Conservation (phyloP, 768 basidiomycete genomes). For the Gyrodon lividus region DNA sequence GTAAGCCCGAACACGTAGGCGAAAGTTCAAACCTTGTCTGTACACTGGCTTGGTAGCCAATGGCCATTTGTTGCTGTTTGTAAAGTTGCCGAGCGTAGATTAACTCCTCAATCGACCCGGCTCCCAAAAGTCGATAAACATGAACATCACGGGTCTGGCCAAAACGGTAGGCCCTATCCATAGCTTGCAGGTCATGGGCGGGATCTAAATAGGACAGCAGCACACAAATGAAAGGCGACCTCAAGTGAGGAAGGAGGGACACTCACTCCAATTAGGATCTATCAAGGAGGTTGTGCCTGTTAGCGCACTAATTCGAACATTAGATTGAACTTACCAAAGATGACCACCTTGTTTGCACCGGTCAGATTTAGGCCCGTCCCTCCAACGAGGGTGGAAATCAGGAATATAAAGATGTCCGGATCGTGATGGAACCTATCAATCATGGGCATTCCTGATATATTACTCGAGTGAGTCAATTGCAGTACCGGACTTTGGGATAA, state of each 20-base stretch:
- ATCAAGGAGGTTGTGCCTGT: neutral
- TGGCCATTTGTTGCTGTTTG: constrained; percentile 93
- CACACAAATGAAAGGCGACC: neutral
- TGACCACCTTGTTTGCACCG: constrained; percentile 91
- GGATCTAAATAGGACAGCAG: constrained; percentile 62
- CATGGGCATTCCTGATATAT: constrained; percentile 68
- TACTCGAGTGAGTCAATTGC: constrained; percentile 1
- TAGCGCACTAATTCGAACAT: constrained; percentile 1
- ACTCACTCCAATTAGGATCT: constrained; percentile 96
- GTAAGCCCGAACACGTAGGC: neutral
- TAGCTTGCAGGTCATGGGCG: constrained; percentile 90
- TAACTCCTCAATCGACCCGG: constrained; percentile 84
- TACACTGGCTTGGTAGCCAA: constrained; percentile 79
- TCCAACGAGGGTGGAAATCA: constrained; percentile 90
- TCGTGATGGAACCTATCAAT: constrained; percentile 83
- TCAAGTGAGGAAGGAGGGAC: constrained; percentile 21
- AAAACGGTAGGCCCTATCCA: constrained; percentile 84
- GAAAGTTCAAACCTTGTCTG: constrained; percentile 63
- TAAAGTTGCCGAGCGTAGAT: constrained; percentile 90
- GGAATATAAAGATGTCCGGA: constrained; percentile 70
- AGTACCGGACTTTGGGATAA: neutral
- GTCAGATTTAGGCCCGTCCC: constrained; percentile 90
- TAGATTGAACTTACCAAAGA: constrained; percentile 59
- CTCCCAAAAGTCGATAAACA: constrained; percentile 81
- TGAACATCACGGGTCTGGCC: constrained; percentile 85